These are phyloP conservation scores for Austroboletus eburneus DNA, from an alignment of 768 basidiomycete species.

Conservation along the genomic window DNA sequence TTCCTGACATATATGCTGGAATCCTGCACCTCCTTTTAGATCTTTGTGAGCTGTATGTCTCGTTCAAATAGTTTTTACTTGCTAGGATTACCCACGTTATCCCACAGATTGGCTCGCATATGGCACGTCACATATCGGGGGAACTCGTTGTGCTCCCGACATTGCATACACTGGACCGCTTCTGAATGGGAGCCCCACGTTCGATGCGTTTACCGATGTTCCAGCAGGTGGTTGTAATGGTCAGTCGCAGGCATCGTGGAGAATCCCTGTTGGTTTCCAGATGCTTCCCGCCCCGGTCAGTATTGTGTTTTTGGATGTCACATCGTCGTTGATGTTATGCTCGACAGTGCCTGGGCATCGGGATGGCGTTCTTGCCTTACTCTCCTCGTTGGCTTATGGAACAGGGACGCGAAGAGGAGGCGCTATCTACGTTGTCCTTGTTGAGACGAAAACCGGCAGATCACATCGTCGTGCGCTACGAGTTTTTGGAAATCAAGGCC, in stretches of 20 bases:
- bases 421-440: slow-evolving; percentile 31
- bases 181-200: slow-evolving; percentile 29
- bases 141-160: slow-evolving; percentile 27
- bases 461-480: slow-evolving; percentile 33
- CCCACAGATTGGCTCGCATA: slow-evolving; percentile 32
- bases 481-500: slow-evolving; percentile 39
- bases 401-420: slow-evolving; percentile 35
- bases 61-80: no score
- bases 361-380: slow-evolving; percentile 36
- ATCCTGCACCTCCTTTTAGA: slow-evolving; percentile 11
- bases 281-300: slow-evolving; percentile 36
- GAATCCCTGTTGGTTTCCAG: slow-evolving; percentile 35
- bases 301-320: slow-evolving; percentile 6
- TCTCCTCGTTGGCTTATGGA: slow-evolving; percentile 43
- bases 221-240: slow-evolving; percentile 31
- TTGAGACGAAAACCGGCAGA: slow-evolving; percentile 33
- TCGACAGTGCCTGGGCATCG: slow-evolving; percentile 27
- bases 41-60: slow-evolving; percentile 30
- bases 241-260: slow-evolving; percentile 31
- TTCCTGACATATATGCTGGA: neutral
- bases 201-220: slow-evolving; percentile 27
- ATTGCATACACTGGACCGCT: slow-evolving; percentile 29
- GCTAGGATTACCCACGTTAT: no score
- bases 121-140: slow-evolving; percentile 33
- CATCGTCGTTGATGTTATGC: neutral